Percentiles rank a stretch among this genome's conserved stretches.
phyloP scores from a whole-genome alignment of 768 basidiomycete genomes.

The Xerocomellus intermedius region DNA sequence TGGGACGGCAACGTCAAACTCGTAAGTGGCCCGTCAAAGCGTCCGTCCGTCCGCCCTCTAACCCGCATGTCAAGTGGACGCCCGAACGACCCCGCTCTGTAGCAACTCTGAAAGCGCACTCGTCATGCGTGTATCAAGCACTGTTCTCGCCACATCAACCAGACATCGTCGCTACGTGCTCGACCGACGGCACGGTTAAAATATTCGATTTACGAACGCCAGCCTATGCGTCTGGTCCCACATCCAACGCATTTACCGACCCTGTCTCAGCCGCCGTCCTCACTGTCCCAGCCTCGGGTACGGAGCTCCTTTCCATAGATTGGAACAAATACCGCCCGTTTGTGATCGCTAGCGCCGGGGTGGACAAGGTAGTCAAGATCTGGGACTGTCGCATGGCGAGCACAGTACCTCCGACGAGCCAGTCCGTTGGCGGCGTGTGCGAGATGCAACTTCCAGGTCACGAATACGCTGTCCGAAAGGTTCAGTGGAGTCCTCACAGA shows the following conservation, averaged over 20 bases:
- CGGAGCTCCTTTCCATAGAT: constrained; percentile 79
- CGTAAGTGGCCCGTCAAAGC: constrained; percentile 45
- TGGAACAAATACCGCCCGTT: constrained; percentile 93
- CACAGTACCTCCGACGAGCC: constrained; percentile 42
- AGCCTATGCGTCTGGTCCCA: constrained; percentile 51
- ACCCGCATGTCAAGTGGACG: constrained; percentile 62
- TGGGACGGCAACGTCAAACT: constrained; percentile 93
- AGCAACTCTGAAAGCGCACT: constrained; percentile 78
- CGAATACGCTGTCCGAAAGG: constrained; percentile 86
- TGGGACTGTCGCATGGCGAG: constrained; percentile 91
- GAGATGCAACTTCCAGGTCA: constrained; percentile 75
- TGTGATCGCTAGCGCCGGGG: constrained; percentile 72
- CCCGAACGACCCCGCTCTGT: constrained; percentile 80
- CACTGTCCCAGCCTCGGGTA: constrained; percentile 74
- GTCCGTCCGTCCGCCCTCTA: not conserved
- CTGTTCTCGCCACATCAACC: constrained; percentile 92
- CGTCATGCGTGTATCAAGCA: constrained; percentile 84
- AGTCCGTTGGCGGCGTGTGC: constrained; percentile 67
- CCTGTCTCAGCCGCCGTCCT: constrained; percentile 70
- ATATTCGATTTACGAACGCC: constrained; percentile 77
- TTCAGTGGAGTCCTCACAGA: constrained; percentile 86
- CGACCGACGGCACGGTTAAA: constrained; percentile 81
- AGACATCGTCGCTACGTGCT: constrained; percentile 77
- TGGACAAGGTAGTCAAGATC: constrained; percentile 72
- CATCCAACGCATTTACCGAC: constrained; percentile 56